Base-by-base conservation (phyloP, 768 basidiomycete species). In the Panaeolus cyanescens region DNA sequence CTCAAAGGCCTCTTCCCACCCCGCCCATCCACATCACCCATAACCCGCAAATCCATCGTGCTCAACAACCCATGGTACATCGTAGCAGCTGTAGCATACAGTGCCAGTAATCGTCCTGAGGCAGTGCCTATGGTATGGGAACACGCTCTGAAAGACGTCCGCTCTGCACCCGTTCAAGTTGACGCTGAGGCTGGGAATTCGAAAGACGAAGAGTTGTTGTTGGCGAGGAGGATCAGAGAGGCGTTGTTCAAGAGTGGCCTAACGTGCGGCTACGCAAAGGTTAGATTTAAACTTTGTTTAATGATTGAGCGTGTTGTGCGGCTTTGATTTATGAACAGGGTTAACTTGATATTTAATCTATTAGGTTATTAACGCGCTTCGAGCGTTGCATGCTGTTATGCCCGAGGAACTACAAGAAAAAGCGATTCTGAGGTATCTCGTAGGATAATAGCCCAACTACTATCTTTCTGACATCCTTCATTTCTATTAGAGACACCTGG, bases 201-300 rank as follows among this genome's bases (percentile, higher is more conserved):
- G 25, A 67, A 64, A 1, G 56, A 72, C 7, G 69, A 75, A 17
- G 78, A 85, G 59, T 75, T 55, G 34, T 45, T 77, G 7, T 74
- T 89, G 2, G 82, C 83, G 36, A 77, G 82, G 57, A 86, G 80
- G 64, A 70, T 89, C n/a, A 76, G 86, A 31, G 89, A 90, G 62
- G 83, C 82, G 0, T 62, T 90, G 5, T 83, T 90, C 73, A 88
- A 88, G 67, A 79, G 83, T 4, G 88, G 85, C 3, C 66, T 87
- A 64, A 76, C 82, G 19, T 75, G 77, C 57, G 89, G 88, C 7
- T 85, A 83, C 65, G 80, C 87, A 2, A 84, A 80, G 74, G 89
- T 88, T 65, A 62, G 71, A 42, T 17, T 31, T 33, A 6, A 12
- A 34, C 15, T 3, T 53, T 10, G 25, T 25, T 13, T n/a, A n/a